Conservation (phyloP, 2,329 filamentous ascomycete species). For the Verticillium zaregamsianum region DNA sequence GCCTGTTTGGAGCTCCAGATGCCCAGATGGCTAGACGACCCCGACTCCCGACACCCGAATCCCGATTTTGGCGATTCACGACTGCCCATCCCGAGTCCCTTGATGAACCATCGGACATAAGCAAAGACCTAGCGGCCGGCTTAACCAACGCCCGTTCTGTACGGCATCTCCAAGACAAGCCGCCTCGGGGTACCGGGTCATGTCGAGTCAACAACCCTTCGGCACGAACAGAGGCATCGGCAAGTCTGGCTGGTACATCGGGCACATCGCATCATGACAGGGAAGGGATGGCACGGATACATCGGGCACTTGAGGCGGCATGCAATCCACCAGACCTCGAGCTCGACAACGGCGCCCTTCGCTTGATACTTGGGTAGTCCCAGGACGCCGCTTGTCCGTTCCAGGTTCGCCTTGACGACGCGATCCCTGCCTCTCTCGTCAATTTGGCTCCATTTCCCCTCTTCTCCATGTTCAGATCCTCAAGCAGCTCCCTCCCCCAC, state of each 20-base stretch:
- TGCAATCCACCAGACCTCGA: no score
- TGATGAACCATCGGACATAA: not conserved
- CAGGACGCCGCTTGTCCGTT: not conserved
- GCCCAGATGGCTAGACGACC: not conserved
- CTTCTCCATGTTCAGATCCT: constrained; percentile 5
- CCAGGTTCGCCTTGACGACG: not conserved
- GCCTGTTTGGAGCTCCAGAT: not conserved
- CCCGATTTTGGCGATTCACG: not conserved
- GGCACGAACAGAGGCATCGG: no score
- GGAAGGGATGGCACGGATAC: no score
- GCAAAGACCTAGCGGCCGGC: not conserved
- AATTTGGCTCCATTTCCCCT: constrained; percentile 4
- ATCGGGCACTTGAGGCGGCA: no score
- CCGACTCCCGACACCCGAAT: not conserved
- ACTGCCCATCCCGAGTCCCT: not conserved
- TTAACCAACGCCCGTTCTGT: no score
- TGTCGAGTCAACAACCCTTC: no score
- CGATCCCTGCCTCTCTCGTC: not conserved
- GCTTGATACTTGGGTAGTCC: not conserved
- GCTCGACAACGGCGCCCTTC: no score
- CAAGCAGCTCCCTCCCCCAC: constrained; percentile 9
- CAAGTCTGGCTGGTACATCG: no score
- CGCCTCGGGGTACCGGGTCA: no score
- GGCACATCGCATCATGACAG: no score
- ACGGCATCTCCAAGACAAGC: no score